These are phyloP conservation scores for Talaromyces sp. DNA, from an alignment of 2,329 filamentous ascomycete genomes.

Conservation along the genomic window DNA sequence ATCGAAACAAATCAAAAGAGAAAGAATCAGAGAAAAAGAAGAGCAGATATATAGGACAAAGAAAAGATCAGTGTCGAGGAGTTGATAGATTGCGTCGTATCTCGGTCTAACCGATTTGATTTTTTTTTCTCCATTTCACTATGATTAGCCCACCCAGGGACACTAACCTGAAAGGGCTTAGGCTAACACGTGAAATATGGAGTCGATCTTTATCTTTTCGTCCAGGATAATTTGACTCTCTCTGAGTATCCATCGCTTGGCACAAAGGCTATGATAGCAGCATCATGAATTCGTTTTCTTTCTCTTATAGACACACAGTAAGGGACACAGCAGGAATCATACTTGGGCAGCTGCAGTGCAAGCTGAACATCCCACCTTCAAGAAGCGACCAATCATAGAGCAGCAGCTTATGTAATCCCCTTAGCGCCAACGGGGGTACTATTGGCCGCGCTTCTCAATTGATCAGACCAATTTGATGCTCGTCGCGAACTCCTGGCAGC, in stretches of 20 bases:
- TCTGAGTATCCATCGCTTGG: not conserved
- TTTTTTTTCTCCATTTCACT: not conserved
- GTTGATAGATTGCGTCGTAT: constrained; percentile 2
- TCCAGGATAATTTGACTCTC: not conserved
- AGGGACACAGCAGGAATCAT: not conserved
- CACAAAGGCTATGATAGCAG: not conserved
- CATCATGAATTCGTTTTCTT: not conserved
- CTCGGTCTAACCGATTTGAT: constrained; percentile 11
- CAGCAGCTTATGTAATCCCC: not conserved
- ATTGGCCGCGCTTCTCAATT: not conserved
- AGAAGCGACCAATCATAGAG: not conserved
- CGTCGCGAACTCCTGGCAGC: not conserved
- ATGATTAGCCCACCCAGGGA: constrained; percentile 13
- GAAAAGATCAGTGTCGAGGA: not conserved
- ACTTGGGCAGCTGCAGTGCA: not conserved
- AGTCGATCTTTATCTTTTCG: not conserved
- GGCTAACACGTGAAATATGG: constrained; percentile 22
- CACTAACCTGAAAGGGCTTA: constrained; percentile 2
- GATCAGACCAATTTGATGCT: not conserved
- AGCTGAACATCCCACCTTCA: not conserved
- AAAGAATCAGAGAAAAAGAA: not conserved
- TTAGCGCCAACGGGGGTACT: too few relatives aligned
- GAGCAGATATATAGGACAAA: not conserved
- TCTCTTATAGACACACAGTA: not conserved
- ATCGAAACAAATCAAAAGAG: not conserved